phyloP scores from a whole-genome alignment of 2,329 filamentous ascomycete genomes.

The Arthrobotrys musiformis region DNA sequence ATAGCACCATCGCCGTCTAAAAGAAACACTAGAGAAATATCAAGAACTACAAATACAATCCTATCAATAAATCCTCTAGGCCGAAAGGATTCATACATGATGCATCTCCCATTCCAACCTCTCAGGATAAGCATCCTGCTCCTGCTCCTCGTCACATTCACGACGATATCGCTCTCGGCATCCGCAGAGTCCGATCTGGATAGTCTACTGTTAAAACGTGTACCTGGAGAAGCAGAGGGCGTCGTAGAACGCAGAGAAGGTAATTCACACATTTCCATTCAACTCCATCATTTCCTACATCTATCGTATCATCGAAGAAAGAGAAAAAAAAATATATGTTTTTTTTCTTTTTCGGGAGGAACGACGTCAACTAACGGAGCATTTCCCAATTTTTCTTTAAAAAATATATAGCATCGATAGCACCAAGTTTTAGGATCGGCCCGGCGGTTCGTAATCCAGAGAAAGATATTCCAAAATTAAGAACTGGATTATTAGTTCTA shows the following conservation, averaged over 20 bases:
- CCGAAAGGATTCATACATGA: slow-evolving; percentile 53
- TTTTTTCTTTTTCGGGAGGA: not conserved
- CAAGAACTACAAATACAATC: not conserved
- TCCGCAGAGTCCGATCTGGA: slow-evolving; percentile 42
- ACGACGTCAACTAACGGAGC: not conserved
- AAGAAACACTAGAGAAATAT: not conserved
- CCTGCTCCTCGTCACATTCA: slow-evolving; percentile 42
- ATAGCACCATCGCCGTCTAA: slow-evolving; percentile 2
- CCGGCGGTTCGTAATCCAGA: slow-evolving; percentile 39
- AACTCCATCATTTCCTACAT: not conserved
- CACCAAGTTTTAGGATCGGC: slow-evolving; percentile 51
- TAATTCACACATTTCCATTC: not conserved
- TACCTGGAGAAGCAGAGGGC: slow-evolving; percentile 36
- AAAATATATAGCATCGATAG: slow-evolving; percentile 36
- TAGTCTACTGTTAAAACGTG: slow-evolving; percentile 28
- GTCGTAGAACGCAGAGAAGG: slow-evolving; percentile 49
- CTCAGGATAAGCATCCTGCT: slow-evolving; percentile 30
- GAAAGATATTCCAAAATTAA: slow-evolving; percentile 52
- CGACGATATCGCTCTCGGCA: slow-evolving; percentile 41
- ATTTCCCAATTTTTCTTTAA: not conserved
- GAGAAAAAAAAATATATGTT: not conserved
- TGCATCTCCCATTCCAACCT: slow-evolving; percentile 43
- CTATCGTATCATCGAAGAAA: not conserved
- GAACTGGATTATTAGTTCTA: slow-evolving; percentile 43
- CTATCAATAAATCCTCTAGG: not conserved